These are phyloP conservation scores for Penicillium corylophilum DNA, from an alignment of 2,329 filamentous ascomycete genomes.

Conservation along the genomic window DNA sequence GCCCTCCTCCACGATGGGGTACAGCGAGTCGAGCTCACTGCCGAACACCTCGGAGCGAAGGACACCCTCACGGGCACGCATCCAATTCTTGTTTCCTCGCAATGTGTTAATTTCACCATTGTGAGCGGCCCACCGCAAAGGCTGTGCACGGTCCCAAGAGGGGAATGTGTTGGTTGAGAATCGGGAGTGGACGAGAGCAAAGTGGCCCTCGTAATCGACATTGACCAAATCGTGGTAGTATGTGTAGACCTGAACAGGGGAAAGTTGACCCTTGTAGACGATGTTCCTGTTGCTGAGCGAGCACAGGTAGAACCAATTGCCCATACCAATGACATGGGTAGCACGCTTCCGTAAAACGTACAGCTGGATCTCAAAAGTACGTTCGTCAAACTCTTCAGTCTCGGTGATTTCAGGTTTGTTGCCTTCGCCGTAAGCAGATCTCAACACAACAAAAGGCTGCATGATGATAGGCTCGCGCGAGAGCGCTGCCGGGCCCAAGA, in stretches of 20 bases:
- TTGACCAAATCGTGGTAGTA: constrained; percentile 98
- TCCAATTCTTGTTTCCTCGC: constrained; percentile 99
- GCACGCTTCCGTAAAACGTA: constrained; percentile 93
- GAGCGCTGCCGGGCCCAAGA: constrained; percentile 87
- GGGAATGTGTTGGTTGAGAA: constrained; percentile 99
- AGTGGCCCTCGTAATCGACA: constrained; percentile 95
- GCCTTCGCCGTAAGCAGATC: constrained; percentile 78
- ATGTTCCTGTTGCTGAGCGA: constrained; percentile 97
- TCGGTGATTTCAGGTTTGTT: constrained; percentile 76
- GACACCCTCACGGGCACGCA: constrained; percentile 92
- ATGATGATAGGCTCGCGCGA: constrained; percentile 94
- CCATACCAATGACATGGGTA: constrained; percentile 88
- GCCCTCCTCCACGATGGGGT: constrained; percentile 93
- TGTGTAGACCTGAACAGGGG: constrained; percentile 92
- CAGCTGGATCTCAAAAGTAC: constrained; percentile 85
- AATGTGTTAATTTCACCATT: constrained; percentile 99
- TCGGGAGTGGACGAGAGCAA: constrained; percentile 92
- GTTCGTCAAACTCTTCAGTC: constrained; percentile 76
- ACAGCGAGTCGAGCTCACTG: constrained; percentile 84
- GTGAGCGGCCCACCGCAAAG: constrained; percentile 93
- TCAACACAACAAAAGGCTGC: constrained; percentile 90
- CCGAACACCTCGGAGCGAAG: constrained; percentile 91
- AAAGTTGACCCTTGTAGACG: constrained; percentile 96
- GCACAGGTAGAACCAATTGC: constrained; percentile 99
- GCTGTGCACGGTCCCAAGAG: constrained; percentile 96